Percentiles rank a stretch among this genome's conserved stretches.
Conservation (phyloP, 2,329 filamentous ascomycete genomes). For the Ascosphaera pollenicola region DNA sequence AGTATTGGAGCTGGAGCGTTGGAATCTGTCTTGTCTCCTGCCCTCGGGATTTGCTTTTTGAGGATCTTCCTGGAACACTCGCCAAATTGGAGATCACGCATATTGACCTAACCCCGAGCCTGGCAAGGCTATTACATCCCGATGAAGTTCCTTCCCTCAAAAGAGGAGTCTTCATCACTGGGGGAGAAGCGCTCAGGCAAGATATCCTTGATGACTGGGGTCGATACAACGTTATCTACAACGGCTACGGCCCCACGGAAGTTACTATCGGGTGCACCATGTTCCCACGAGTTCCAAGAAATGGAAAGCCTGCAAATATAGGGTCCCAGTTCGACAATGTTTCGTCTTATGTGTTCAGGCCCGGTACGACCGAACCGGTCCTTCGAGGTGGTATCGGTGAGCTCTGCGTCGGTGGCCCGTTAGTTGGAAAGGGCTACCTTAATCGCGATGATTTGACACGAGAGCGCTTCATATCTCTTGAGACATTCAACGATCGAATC, state of each 20-base stretch:
- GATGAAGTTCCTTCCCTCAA: conserved; percentile 61
- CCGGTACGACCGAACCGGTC: conserved; percentile 47
- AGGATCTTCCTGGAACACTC: conserved; percentile 57
- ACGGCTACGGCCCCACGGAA: conserved; percentile 16
- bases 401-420: conserved; percentile 64
- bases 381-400: conserved; percentile 63
- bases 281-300: conserved; percentile 55
- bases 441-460: conserved; percentile 56
- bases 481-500: conserved; percentile 35
- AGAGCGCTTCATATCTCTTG: conserved; percentile 50
- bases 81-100: conserved; percentile 57
- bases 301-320: conserved; percentile 71
- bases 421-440: conserved; percentile 79
- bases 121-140: conserved; percentile 58
- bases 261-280: conserved; percentile 66
- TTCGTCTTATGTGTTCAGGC: conserved; percentile 55
- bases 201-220: conserved; percentile 82
- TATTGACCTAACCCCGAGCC: conserved; percentile 74
- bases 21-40: conserved; percentile 68
- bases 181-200: conserved; percentile 69
- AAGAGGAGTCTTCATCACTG: conserved; percentile 76
- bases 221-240: conserved; percentile 44
- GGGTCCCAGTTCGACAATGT: conserved; percentile 74
- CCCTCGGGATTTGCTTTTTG: conserved; percentile 63
- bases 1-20: conserved; percentile 90